Conservation (phyloP, 2,329 filamentous ascomycete genomes). For the Microsporum ferrugineum region DNA sequence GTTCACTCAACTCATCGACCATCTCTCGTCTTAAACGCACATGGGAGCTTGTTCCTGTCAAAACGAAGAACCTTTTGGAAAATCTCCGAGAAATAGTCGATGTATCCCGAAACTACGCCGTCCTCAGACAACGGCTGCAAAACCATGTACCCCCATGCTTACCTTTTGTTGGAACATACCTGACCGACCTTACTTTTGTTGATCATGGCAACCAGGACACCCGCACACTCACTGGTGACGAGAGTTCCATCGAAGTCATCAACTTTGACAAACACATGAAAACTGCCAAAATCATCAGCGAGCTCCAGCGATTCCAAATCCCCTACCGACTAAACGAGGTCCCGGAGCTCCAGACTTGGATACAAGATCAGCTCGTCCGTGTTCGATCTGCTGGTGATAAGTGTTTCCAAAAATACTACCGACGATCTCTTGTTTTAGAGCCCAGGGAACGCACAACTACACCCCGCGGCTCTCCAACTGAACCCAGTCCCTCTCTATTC, state of each 20-base stretch:
- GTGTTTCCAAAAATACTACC: slow-evolving; percentile 59
- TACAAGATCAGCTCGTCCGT: slow-evolving; percentile 66
- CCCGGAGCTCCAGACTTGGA: slow-evolving; percentile 85
- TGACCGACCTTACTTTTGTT: slow-evolving; percentile 92
- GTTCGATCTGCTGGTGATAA: slow-evolving; percentile 56
- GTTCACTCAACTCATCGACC: slow-evolving; percentile 81
- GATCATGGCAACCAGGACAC: slow-evolving; percentile 86
- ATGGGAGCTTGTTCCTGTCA: slow-evolving; percentile 78
- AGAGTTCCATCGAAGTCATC: slow-evolving; percentile 63
- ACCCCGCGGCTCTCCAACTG: slow-evolving; percentile 16
- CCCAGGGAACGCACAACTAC: slow-evolving; percentile 39
- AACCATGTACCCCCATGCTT: slow-evolving; percentile 84
- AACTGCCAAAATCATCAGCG: slow-evolving; percentile 89
- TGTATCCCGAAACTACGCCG: slow-evolving; percentile 79
- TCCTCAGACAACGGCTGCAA: slow-evolving; percentile 69
- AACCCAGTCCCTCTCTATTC: slow-evolving; percentile 20
- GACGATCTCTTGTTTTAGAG: slow-evolving; percentile 73
- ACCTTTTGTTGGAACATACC: slow-evolving; percentile 89
- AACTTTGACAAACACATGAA: slow-evolving; percentile 97
- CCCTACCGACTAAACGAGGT: slow-evolving; percentile 75
- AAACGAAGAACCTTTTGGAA: slow-evolving; percentile 69
- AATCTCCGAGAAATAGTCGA: slow-evolving; percentile 75
- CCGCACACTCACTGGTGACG: slow-evolving; percentile 59
- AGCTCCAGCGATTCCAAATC: slow-evolving; percentile 91
- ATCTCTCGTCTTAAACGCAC: slow-evolving; percentile 80